Evolutionary conservation across 176 grass and related monocot genomes (phyloP).

Genomic region (Olyra latifolia): DNA sequence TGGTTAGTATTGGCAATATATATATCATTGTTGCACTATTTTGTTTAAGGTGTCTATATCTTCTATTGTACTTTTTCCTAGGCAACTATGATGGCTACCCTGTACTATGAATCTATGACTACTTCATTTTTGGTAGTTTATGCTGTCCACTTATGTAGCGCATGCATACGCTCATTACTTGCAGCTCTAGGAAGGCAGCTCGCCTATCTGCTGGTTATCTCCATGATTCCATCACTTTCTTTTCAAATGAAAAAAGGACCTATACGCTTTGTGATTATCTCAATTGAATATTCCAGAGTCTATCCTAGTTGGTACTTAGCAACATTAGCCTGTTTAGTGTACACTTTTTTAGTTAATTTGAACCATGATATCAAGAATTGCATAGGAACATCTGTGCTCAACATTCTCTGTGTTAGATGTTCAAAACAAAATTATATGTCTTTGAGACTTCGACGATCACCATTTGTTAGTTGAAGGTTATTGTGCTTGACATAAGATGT

Average conservation of each 20-base stretch:
- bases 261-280: background rate
- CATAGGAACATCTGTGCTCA: background rate
- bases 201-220: background rate
- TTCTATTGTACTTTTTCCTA: conserved; percentile 3
- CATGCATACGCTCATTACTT: background rate
- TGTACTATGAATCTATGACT: background rate
- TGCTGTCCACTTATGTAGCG: background rate
- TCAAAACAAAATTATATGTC: background rate
- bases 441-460: background rate
- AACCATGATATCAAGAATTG: background rate
- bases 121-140: background rate
- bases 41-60: background rate
- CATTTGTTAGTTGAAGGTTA: background rate
- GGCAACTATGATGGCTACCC: background rate
- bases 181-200: background rate
- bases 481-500: background rate
- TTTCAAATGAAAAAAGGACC: background rate
- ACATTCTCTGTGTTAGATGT: background rate
- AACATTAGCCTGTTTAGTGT: background rate
- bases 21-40: conserved; percentile 7
- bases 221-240: background rate
- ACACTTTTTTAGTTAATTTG: background rate
- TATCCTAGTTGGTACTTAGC: background rate
- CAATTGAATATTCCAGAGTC: background rate
- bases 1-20: conserved; percentile 46